Evolutionary conservation across 345 rosid genomes (phyloP), one percentile per base, ranked within the genome.

Genomic region (Arabis hirsuta): DNA sequence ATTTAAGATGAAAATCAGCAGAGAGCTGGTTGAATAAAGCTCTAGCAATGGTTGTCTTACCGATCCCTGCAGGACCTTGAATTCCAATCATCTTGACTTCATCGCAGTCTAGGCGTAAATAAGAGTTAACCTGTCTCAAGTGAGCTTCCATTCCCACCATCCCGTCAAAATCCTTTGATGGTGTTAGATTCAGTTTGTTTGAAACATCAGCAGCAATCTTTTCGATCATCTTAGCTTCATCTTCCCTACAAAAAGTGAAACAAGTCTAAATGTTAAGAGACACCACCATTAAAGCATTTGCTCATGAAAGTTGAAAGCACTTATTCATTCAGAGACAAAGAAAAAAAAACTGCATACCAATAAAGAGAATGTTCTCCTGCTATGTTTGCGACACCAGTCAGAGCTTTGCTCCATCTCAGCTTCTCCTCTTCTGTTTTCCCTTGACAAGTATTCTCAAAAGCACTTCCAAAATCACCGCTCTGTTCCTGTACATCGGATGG

Each of bases 31-130:
- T 24, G 4, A 6, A 53, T 36, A 55, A 5, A 9, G 27, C 52
- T 16, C 42, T 55, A n/a, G 73, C 43, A 2, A 68, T 41, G 9
- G 43, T 68, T 0, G 63, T 0, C 31, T 55, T 68, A 16, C 73
- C 73, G n/a, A 55, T 67, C 0, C 72, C 72, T 0, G 61, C 72
- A 0, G 59, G 45, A 10, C 62, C 62, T 19, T 13, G 26, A 22
- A 68, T 55, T 3, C 73, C 73, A 22, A 44, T 44, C 53, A 68
- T 44, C 41, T 12, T 53, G 11, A 44, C 64, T 0, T 51, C 59
- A 27, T 38, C 34, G 3, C 9, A 11, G 0, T 27, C 62, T 0
- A 55, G 13, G 39, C 52, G 5, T 32, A 55, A 14, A 24, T 14
- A 9, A 9, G n/a, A 34, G 8, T 56, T 3, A 8, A 54, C 1